Base-by-base conservation (phyloP, 352 stramenopile genomes). In the Paralagenidium karlingii region DNA sequence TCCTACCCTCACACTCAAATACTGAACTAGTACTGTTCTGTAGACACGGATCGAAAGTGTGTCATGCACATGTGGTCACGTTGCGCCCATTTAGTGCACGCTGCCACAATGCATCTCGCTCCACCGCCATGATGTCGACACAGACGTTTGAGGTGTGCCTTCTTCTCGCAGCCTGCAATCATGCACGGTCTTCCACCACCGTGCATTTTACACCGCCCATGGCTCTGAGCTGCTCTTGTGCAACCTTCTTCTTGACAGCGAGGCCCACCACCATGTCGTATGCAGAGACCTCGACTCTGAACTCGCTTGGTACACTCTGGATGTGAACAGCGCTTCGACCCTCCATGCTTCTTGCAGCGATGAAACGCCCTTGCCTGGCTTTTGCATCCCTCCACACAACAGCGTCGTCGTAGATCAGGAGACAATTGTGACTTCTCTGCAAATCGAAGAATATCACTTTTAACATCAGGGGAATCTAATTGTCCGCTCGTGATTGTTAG, bases 1-100 rank as follows among this genome's bases (percentile, higher is more conserved):
- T n/a, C n/a, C n/a, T n/a, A n/a, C n/a, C n/a, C n/a, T n/a, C n/a
- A n/a, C n/a, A n/a, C n/a, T n/a, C n/a, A n/a, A n/a, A n/a, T n/a
- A n/a, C n/a, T n/a, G n/a, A n/a, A n/a, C n/a, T n/a, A n/a, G n/a
- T n/a, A n/a, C n/a, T n/a, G n/a, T n/a, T n/a, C n/a, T n/a, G n/a
- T n/a, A n/a, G n/a, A n/a, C n/a, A n/a, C n/a, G n/a, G n/a, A n/a
- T n/a, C n/a, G n/a, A n/a, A n/a, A 70, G 55, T 91, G 78, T 20
- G 63, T 86, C 66, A 91, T 85, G 55, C 78, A 91, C 75, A 86
- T 82, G 38, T 68, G 68, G 24, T 80, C 58, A 12, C 75, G 71
- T 43, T 91, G 78, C 3, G 75, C 74, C 78, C 78, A 91, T 50
- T 91, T 91, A 5, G 84, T 62, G 24, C 78, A 91, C 5, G 55